Conservation (phyloP, 2,329 filamentous ascomycete genomes). For the Celoporthe dispersa region DNA sequence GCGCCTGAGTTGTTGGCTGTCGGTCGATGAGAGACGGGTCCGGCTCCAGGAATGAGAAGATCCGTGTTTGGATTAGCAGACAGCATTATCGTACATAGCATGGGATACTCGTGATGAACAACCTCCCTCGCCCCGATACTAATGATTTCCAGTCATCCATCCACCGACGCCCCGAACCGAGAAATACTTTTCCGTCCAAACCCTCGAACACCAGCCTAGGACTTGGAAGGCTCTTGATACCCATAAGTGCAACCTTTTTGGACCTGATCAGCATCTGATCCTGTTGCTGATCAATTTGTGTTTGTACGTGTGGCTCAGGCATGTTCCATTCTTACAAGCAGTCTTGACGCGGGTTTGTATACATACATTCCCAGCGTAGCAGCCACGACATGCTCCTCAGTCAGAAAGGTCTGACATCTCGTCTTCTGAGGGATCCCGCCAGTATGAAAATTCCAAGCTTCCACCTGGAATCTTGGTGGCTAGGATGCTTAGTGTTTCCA, state of each 20-base stretch:
- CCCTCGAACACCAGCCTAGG: background rate
- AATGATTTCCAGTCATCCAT: background rate
- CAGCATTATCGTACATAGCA: background rate
- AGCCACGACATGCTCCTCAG: background rate
- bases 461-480: conserved; percentile 38
- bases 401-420: conserved; percentile 30
- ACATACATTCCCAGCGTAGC: background rate
- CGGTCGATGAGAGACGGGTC: background rate
- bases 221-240: background rate
- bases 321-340: background rate
- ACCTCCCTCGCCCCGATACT: background rate
- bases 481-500: conserved; percentile 33
- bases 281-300: background rate
- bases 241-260: background rate
- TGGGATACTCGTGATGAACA: background rate
- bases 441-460: conserved; percentile 40
- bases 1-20: conserved; percentile 4
- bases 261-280: background rate
- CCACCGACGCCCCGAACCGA: background rate
- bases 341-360: background rate
- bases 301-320: background rate
- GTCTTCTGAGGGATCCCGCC: conserved; percentile 40
- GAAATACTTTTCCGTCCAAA: background rate
- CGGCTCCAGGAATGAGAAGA: background rate
- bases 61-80: background rate